Base-by-base conservation (phyloP, 2,329 filamentous ascomycete species). In the Trichoderma atroviride region DNA sequence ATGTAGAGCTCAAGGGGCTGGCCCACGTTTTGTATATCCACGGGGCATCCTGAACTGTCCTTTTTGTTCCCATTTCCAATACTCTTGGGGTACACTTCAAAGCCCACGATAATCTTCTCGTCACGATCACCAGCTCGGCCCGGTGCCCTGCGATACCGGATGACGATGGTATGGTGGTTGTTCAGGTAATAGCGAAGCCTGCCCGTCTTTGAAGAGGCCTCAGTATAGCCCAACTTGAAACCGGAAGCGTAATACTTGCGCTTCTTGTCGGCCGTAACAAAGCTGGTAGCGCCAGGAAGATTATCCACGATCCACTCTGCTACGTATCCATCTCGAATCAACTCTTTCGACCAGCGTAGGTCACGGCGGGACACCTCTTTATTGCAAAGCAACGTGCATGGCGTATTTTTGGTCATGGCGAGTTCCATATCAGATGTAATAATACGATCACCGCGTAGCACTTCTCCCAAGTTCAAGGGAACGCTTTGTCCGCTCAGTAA, bases 221-320 rank as follows among this genome's bases (percentile, higher is more conserved):
- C 92, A 73, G 89, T 88, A 74, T 92, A 93, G 7, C 93, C 94
- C 69, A 97, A 84, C 81, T 96, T 96, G 85, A 97, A 97, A 2
- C 94, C 94, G 2, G 93, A 89, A 14, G 93, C 92, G 78, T 97
- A 97, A 83, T 97, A 96, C 79, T 94, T 96, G 75, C 89, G 86
- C 58, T 87, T 89, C 81, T 93, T 93, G 79, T 96, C 93, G 43
- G 92, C 91, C 0, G 92, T 95, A 33, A 96, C 91, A 76, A 96
- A 96, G 78, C 91, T 94, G 10, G 93, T 96, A 43, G 93, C 93
- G 7, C 93, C 93, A 1, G 94, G 93, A 11, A 97, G 84, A 75
- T 97, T 97, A 79, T 97, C 93, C 72, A 96, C 91, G 73, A 97
- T 96, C 94, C 93, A 97, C 79, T 97, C 93, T 2, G 90, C 90